phyloP scores from a whole-genome alignment of 2,329 filamentous ascomycete species.

The Talaromyces atroroseus region DNA sequence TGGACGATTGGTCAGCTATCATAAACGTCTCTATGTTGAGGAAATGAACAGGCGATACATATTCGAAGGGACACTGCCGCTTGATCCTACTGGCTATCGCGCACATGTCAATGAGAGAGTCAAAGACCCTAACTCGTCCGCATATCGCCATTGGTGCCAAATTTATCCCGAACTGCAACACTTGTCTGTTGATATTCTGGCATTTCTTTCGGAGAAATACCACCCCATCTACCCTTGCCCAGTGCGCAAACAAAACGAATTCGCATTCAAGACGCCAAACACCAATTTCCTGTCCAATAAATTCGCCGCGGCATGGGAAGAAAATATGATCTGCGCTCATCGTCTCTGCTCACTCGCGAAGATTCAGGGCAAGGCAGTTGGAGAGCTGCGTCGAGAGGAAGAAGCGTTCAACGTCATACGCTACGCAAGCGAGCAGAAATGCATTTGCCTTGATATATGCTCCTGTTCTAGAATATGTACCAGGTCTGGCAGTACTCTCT shows the following conservation, averaged over 20 bases:
- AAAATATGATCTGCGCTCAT: constrained; percentile 25
- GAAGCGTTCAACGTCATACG: constrained; percentile 21
- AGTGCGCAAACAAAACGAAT: not conserved
- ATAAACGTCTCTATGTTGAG: constrained; percentile 26
- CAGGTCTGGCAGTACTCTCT: constrained; percentile 22
- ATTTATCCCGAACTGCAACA: constrained; percentile 26
- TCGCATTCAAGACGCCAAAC: constrained; percentile 17
- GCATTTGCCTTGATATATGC: constrained; percentile 31
- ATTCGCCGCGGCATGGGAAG: constrained; percentile 18
- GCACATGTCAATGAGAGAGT: constrained; percentile 20
- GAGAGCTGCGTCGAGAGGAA: constrained; percentile 27
- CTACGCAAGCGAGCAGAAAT: constrained; percentile 29
- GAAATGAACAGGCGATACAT: constrained; percentile 18
- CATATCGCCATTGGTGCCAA: constrained; percentile 26
- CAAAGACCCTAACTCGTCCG: constrained; percentile 19
- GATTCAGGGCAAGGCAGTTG: constrained; percentile 30
- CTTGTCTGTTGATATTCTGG: constrained; percentile 25
- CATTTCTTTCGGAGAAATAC: constrained; percentile 33
- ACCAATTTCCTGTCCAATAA: not conserved
- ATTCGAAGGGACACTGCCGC: constrained; percentile 7
- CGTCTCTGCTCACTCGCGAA: constrained; percentile 29
- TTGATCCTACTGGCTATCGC: constrained; percentile 11
- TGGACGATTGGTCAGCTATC: constrained; percentile 21
- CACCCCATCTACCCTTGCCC: constrained; percentile 18
- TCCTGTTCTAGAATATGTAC: constrained; percentile 32